Evolutionary conservation across 495 filamentous ascomycete species (phyloP).

Genomic region (Elasticomyces elasticus): DNA sequence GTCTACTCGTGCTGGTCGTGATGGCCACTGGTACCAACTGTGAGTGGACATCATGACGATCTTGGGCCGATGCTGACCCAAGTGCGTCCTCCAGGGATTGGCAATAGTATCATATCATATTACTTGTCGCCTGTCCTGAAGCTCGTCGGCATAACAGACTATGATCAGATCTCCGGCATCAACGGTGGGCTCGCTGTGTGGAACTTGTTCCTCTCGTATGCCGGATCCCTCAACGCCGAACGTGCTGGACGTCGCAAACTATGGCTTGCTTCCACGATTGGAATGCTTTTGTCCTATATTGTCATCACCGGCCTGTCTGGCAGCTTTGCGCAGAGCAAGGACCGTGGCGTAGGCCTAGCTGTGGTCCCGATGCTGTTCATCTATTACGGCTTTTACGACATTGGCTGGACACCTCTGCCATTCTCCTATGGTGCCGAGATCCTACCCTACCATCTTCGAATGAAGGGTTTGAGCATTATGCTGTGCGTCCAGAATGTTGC

Average conservation of each 20-base stretch:
- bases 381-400: conserved; percentile 2
- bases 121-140: conserved; percentile 18
- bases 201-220: conserved; percentile 2
- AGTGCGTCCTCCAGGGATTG: neutral
- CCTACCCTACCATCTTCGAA: conserved; percentile 56
- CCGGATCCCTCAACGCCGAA: conserved; percentile 5
- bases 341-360: neutral
- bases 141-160: conserved; percentile 22
- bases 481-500: neutral
- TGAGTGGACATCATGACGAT: neutral
- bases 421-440: conserved; percentile 50
- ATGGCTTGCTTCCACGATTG: conserved; percentile 6
- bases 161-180: neutral
- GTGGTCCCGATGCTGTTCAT: neutral
- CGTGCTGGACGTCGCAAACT: conserved; percentile 9
- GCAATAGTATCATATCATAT: neutral
- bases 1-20: neutral
- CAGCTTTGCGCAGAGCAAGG: neutral
- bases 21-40: neutral
- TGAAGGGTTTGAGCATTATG: conserved; percentile 51
- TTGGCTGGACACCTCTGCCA: conserved; percentile 37
- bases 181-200: conserved; percentile 6
- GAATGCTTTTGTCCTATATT: conserved; percentile 6
- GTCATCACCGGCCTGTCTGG: conserved; percentile 17
- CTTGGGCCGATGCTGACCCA: neutral